These are phyloP conservation scores for Gossypium longicalyx DNA, from an alignment of 345 rosid genomes.

Conservation along the genomic window DNA sequence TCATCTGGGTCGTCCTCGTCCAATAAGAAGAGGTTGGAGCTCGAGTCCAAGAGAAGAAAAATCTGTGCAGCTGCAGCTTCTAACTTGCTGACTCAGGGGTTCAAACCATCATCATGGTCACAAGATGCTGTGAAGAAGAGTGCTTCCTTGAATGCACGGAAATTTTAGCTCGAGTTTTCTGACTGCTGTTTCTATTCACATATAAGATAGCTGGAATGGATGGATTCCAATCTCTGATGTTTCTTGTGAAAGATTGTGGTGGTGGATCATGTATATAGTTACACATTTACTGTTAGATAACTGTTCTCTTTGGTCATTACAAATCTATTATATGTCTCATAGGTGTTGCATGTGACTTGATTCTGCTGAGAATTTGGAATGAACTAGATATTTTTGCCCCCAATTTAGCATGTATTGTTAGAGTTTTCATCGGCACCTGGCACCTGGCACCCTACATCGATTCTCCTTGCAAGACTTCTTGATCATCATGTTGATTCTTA, in stretches of 20 bases:
- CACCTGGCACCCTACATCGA: too few relatives aligned
- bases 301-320: not conserved
- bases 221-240: not conserved
- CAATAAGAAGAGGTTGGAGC: constrained; percentile 51
- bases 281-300: not conserved
- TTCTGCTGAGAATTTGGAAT: not conserved
- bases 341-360: not conserved
- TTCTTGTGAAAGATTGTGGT: not conserved
- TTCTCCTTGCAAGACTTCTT: too few relatives aligned
- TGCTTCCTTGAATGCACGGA: constrained; percentile 27
- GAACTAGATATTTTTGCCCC: not conserved
- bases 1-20: constrained; percentile 37
- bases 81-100: constrained; percentile 51
- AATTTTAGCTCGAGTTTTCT: constrained; percentile 20
- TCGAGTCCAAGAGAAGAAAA: constrained; percentile 81
- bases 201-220: not conserved
- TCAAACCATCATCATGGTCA: constrained; percentile 69
- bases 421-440: too few relatives aligned
- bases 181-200: not conserved
- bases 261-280: not conserved
- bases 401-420: too few relatives aligned
- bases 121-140: constrained; percentile 27
- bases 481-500: too few relatives aligned
- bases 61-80: constrained; percentile 64
- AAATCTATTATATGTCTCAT: not conserved